Conservation (phyloP, 768 basidiomycete genomes). For the Mycena rebaudengoi region DNA sequence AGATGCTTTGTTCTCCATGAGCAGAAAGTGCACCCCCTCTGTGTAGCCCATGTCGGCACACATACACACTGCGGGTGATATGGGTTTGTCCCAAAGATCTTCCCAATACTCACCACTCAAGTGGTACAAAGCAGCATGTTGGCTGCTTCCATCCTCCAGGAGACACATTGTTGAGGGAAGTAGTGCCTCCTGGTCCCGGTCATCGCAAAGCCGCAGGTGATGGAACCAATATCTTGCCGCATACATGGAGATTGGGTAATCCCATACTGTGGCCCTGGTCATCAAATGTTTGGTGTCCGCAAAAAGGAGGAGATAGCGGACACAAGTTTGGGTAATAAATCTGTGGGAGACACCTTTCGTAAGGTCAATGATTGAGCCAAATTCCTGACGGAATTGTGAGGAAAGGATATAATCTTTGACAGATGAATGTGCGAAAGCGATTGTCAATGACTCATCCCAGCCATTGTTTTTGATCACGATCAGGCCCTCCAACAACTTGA, state of each 20-base stretch:
- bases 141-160: neutral
- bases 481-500: slow-evolving; percentile 1
- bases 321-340: no score
- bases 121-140: neutral
- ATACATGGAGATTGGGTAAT: neutral
- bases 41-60: neutral
- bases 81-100: neutral
- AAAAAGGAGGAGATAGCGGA: neutral
- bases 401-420: neutral
- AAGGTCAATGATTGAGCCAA: neutral
- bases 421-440: neutral
- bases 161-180: neutral
- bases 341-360: no score
- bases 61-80: neutral
- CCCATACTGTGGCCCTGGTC: neutral
- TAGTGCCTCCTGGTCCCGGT: no score
- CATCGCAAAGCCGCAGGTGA: neutral
- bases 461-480: no score
- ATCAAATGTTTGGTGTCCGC: neutral
- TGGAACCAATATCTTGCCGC: neutral
- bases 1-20: no score
- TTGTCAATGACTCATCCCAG: neutral
- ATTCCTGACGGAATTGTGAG: neutral
- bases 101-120: neutral
- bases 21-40: no score